Evolutionary conservation across 1,284 basidiomycete genomes (phyloP).

Genomic region (Ustilago trichophora): DNA sequence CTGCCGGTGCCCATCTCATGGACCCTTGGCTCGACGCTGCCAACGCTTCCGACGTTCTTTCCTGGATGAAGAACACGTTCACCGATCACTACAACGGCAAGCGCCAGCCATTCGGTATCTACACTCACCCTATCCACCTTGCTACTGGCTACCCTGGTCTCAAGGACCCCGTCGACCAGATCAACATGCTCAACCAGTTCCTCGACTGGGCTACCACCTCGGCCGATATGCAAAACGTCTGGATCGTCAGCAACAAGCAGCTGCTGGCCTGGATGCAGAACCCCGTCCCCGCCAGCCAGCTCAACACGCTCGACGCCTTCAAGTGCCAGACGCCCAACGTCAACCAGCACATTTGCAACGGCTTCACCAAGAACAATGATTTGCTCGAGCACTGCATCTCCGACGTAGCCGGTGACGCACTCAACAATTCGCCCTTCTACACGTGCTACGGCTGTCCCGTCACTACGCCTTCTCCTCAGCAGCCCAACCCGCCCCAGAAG

Average conservation of each 20-base stretch:
- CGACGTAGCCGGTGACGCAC: conserved; percentile 50
- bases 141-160: conserved; percentile 70
- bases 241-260: conserved; percentile 80
- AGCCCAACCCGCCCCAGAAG: conserved; percentile 60
- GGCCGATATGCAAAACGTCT: conserved; percentile 71
- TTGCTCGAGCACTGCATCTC: conserved; percentile 59
- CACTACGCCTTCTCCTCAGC: conserved; percentile 53
- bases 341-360: conserved; percentile 56
- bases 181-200: conserved; percentile 76
- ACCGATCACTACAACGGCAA: conserved; percentile 73
- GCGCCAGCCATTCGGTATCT: conserved; percentile 81
- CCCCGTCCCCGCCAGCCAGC: conserved; percentile 70
- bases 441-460: conserved; percentile 62
- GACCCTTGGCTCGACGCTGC: conserved; percentile 78
- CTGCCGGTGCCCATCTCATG: conserved; percentile 72
- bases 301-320: conserved; percentile 61
- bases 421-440: conserved; percentile 62
- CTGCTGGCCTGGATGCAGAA: conserved; percentile 79
- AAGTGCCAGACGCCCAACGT: conserved; percentile 57
- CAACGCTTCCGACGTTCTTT: conserved; percentile 69
- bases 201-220: conserved; percentile 76
- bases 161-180: conserved; percentile 39
- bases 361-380: conserved; percentile 49
- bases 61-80: conserved; percentile 80
- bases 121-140: conserved; percentile 82